Percentiles rank a stretch among this genome's conserved stretches.
Conservation (phyloP, 2,329 filamentous ascomycete species). For the Ascochyta viciae-villosae region DNA sequence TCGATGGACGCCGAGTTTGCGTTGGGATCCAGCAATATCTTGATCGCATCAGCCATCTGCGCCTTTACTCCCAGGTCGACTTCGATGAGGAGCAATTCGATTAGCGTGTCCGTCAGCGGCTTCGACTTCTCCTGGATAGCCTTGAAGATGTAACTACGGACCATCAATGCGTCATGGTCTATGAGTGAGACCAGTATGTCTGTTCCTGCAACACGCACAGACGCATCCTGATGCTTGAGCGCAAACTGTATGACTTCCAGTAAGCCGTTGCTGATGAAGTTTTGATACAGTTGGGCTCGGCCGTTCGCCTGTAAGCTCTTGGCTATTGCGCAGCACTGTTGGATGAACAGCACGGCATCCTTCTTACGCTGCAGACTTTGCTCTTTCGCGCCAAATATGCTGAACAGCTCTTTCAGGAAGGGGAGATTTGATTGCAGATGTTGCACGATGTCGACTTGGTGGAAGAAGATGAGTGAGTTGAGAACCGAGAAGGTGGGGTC, state of each 20-base stretch:
- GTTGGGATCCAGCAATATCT: slow-evolving; percentile 84
- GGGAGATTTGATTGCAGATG: slow-evolving; percentile 82
- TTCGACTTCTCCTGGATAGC: slow-evolving; percentile 87
- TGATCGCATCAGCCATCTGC: slow-evolving; percentile 93
- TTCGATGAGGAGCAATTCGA: slow-evolving; percentile 89
- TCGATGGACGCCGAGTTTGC: slow-evolving; percentile 67
- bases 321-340: slow-evolving; percentile 91
- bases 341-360: slow-evolving; percentile 93
- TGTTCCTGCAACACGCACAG: slow-evolving; percentile 87
- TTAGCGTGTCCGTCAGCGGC: slow-evolving; percentile 88
- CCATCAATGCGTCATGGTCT: slow-evolving; percentile 94
- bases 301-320: slow-evolving; percentile 90
- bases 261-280: slow-evolving; percentile 86
- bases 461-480: slow-evolving; percentile 98
- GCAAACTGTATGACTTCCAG: slow-evolving; percentile 92
- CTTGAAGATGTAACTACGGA: slow-evolving; percentile 90
- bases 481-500: slow-evolving; percentile 97
- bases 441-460: slow-evolving; percentile 96
- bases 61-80: slow-evolving; percentile 93
- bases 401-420: slow-evolving; percentile 86
- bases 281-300: slow-evolving; percentile 82
- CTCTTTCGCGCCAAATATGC: slow-evolving; percentile 75
- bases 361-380: slow-evolving; percentile 77
- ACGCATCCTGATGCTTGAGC: slow-evolving; percentile 81
- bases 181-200: slow-evolving; percentile 94